Percentiles rank a stretch among this genome's conserved stretches.
These are phyloP conservation scores for Mycena indigotica DNA, from an alignment of 768 basidiomycete genomes.

Conservation along the genomic window DNA sequence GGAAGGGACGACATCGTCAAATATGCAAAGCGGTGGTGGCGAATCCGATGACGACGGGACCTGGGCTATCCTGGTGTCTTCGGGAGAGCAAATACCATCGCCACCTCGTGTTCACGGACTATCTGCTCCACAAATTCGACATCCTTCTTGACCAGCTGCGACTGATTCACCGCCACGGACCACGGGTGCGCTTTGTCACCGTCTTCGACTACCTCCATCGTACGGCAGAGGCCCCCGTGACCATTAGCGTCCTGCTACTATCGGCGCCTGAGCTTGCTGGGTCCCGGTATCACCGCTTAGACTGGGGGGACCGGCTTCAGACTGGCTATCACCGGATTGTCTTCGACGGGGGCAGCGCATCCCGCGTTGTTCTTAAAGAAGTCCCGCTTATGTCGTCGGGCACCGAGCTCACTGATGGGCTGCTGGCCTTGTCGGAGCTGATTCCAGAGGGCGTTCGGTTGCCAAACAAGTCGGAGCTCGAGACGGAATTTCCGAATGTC, in stretches of 20 bases:
- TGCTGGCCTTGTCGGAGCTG: not conserved
- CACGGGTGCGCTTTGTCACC: not conserved
- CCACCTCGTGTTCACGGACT: not conserved
- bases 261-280: not conserved
- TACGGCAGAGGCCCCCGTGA: not conserved
- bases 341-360: not conserved
- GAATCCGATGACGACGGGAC: no score
- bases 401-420: not conserved
- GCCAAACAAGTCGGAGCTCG: not conserved
- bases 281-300: not conserved
- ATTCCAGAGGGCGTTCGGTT: not conserved
- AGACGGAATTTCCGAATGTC: not conserved
- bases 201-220: not conserved
- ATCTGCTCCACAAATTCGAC: not conserved
- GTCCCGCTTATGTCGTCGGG: not conserved
- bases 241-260: not conserved
- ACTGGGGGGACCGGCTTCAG: not conserved
- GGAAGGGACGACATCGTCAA: not conserved
- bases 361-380: not conserved
- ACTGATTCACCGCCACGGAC: not conserved
- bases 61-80: no score
- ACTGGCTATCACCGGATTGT: not conserved
- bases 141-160: not conserved
- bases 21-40: no score
- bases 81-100: not conserved